These are phyloP conservation scores for Colletotrichum sp. DNA, from an alignment of 2,329 filamentous ascomycete genomes.

Conservation along the genomic window DNA sequence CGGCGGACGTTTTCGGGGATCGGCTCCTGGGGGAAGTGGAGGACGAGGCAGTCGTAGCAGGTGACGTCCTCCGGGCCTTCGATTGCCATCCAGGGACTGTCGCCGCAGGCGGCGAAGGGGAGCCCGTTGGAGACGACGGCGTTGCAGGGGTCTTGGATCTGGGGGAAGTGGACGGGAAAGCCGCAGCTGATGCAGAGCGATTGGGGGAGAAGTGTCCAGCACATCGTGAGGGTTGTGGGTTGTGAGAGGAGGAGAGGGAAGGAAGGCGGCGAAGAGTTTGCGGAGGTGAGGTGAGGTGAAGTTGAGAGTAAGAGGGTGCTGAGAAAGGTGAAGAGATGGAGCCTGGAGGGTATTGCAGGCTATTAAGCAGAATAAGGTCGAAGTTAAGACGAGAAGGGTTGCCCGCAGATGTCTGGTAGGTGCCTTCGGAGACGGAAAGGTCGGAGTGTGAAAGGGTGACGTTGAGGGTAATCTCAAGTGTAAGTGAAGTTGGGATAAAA, in stretches of 20 bases:
- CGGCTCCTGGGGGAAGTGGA: not conserved
- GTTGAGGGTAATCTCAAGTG: not conserved
- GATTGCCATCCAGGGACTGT: not conserved
- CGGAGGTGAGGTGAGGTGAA: not conserved
- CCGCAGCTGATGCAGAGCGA: not conserved
- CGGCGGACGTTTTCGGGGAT: not conserved
- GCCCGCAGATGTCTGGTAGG: not conserved
- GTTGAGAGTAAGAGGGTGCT: not conserved
- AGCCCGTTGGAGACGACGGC: not conserved
- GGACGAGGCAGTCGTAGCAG: not conserved
- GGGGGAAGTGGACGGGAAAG: not conserved
- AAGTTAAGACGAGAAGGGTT: not conserved
- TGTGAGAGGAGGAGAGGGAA: not conserved
- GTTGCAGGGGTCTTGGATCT: not conserved
- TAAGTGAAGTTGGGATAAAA: not conserved
- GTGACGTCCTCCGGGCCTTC: not conserved
- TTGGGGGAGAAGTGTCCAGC: not conserved
- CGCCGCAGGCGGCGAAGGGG: not conserved
- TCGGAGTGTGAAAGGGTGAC: not conserved
- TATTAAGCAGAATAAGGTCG: not conserved
- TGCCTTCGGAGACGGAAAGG: not conserved
- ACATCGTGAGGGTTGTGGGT: not conserved
- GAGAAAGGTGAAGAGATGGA: not conserved
- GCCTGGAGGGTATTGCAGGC: not conserved
- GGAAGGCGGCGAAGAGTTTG: not conserved